Evolutionary conservation across 1,284 basidiomycete genomes (phyloP), one percentile per base, ranked within the genome.

Genomic region (Puccinia coronata): DNA sequence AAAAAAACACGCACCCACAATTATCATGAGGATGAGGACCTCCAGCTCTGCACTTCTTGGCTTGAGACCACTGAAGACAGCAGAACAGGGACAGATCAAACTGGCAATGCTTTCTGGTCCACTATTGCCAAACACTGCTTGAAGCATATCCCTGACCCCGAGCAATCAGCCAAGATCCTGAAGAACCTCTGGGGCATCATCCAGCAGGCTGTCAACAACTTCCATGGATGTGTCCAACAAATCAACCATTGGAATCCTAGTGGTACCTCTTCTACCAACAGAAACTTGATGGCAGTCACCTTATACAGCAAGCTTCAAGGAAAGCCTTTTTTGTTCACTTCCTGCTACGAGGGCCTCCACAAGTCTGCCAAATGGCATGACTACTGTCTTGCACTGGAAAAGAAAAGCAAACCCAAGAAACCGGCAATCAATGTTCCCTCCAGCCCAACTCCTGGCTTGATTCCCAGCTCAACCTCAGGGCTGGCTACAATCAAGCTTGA

Each of bases 51-150:
- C 31, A 75, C 18, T 23, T 75, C 57, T 0, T 75, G 57, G 73
- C 73, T 75, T 47, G 57, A 75, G 23, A 75, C 59, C 39, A 61
- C 53, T n/a, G 36, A 75, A 28, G 53, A 75, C 47, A 9, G 34
- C 14, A n/a, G 57, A 16, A 61, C 16, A 18, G 57, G 39, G 1
- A 75, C 41, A 11, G 57, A 75, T 28, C 73, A 75, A 31, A 75
- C 41, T 20, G 23, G 20, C 28, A n/a, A 25, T 6, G 39, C 28
- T 3, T 75, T 75, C 39, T 61, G 73, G 53, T 6, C 20, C 14
- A 25, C 36, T 1, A 25, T 75, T 12, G 25, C 57, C 23, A 55
- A 43, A 2, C 18, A 75, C 39, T 75, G 23, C 28, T 31, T 36
- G 31, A 41, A 5, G 18, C 18, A 59, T 1, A 59, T 59, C 28